Base-by-base conservation (phyloP, 495 filamentous ascomycete species). In the Penicillium canescens region DNA sequence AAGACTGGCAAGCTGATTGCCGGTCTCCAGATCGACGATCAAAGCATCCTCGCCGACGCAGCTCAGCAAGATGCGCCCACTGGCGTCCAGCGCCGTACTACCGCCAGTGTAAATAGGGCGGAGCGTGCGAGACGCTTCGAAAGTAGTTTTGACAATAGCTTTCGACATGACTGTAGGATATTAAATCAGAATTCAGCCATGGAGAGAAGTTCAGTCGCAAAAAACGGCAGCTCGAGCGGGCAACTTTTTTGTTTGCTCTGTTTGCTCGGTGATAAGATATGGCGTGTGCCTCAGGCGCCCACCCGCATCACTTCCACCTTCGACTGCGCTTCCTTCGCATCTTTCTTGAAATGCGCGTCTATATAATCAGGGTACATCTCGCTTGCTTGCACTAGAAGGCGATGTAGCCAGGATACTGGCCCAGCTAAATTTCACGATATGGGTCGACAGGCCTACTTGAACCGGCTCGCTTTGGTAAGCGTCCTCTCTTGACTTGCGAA, bases 51-150 rank as follows among this genome's bases (percentile, higher is more conserved):
- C 94, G 20, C 86, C 89, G 11, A 96, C 70, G 35, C 89, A 92
- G 20, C 91, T 90, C 20, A 90, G 92, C 44, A 99, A 80, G 48
- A 98, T 80, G 56, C 85, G 84, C 36, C 92, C 93, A 72, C 81
- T 84, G 69, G 83, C 78, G 77, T 92, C 89, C 39, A 98, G 81
- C 35, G 90, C 85, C 56, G 93, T 87, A 62, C 86, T 86, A 43
- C 94, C 94, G 50, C 94, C 93, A 26, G 92, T 95, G 69, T 93
- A 96, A 40, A 97, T 91, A 34, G 94, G 95, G 60, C 91, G 90
- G 40, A 99, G 90, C 21, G 88, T 85, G 54, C 86, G 83, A 55
- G 76, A 77, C 48, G 87, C 81, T 68, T 92, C 88, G 67, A 96
- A 99, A 37, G 95, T 95, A 21, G 92, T 97, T 77, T 90, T 87